These are phyloP conservation scores for Nemania sp. DNA, from an alignment of 2,329 filamentous ascomycete genomes.

Conservation along the genomic window DNA sequence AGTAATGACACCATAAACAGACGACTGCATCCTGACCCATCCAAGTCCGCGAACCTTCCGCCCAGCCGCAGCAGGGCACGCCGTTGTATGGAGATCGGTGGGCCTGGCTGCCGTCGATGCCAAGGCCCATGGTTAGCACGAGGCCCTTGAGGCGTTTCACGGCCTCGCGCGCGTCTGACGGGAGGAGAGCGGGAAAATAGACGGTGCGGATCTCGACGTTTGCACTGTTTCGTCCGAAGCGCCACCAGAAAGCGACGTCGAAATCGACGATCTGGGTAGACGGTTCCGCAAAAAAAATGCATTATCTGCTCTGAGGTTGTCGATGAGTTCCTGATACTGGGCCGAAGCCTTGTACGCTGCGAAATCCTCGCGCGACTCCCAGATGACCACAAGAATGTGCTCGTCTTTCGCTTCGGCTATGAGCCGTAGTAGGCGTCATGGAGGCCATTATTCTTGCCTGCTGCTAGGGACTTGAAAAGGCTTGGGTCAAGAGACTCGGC, in stretches of 20 bases:
- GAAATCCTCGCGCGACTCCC: slow-evolving; percentile 10
- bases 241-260: slow-evolving; percentile 18
- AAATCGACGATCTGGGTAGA: slow-evolving; percentile 16
- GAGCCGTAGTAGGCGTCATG: slow-evolving; percentile 11
- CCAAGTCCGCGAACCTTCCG: slow-evolving; percentile 6
- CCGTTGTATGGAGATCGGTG: slow-evolving; percentile 16
- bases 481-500: background rate
- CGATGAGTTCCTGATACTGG: slow-evolving; percentile 2
- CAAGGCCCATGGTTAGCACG: slow-evolving; percentile 12
- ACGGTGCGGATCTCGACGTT: slow-evolving; percentile 21
- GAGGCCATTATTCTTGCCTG: background rate
- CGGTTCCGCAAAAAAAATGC: background rate
- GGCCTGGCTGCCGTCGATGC: slow-evolving; percentile 5
- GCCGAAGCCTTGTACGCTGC: slow-evolving; percentile 7
- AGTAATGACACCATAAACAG: slow-evolving; percentile 20
- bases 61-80: slow-evolving; percentile 16
- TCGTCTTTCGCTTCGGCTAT: slow-evolving; percentile 10
- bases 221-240: slow-evolving; percentile 14
- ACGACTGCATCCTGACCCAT: slow-evolving; percentile 3
- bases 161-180: slow-evolving; percentile 4
- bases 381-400: slow-evolving; percentile 13
- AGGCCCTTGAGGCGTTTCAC: slow-evolving; percentile 11
- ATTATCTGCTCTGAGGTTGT: slow-evolving; percentile 3
- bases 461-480: slow-evolving; percentile 9
- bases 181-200: slow-evolving; percentile 12